phyloP scores from a whole-genome alignment of 2,329 filamentous ascomycete genomes.

The Penicillium sp. region DNA sequence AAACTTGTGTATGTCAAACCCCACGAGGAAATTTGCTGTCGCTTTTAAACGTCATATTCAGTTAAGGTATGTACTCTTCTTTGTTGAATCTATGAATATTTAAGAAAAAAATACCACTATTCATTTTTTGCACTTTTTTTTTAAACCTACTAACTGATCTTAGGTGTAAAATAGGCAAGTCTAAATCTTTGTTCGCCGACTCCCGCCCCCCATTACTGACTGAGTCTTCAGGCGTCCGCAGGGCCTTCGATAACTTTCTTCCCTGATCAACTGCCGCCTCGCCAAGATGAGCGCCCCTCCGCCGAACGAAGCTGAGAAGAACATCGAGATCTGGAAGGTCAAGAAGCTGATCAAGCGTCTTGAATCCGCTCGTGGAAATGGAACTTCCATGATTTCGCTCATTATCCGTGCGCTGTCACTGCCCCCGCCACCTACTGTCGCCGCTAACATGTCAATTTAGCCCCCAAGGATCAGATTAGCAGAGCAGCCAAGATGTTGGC shows the following conservation, averaged over 20 bases:
- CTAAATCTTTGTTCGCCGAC: conserved; percentile 22
- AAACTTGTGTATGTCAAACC: conserved; percentile 12
- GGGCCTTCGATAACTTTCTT: conserved; percentile 20
- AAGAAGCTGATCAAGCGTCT: conserved; percentile 99
- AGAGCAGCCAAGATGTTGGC: conserved; percentile 99
- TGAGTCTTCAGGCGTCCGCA: conserved; percentile 24
- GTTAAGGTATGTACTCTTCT: conserved; percentile 8
- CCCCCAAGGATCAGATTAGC: conserved; percentile 97
- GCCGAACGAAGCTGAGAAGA: conserved; percentile 96
- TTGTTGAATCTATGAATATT: neutral
- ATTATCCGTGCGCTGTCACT: conserved; percentile 78
- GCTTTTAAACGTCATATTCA: conserved; percentile 12
- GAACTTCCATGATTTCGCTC: conserved; percentile 98
- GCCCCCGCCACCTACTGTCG: neutral
- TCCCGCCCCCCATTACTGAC: conserved; percentile 21
- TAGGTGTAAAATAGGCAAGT: conserved; percentile 21
- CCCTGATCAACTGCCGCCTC: conserved; percentile 32
- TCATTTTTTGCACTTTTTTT: neutral
- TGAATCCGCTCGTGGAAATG: conserved; percentile 94
- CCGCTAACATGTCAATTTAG: conserved; percentile 49
- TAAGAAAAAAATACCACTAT: neutral
- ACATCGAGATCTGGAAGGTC: conserved; percentile 86
- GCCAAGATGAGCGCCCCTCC: conserved; percentile 77
- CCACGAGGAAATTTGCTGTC: conserved; percentile 15
- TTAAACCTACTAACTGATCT: conserved; percentile 1